Conservation (phyloP, 768 basidiomycete genomes). For the Termitomyces sp. region DNA sequence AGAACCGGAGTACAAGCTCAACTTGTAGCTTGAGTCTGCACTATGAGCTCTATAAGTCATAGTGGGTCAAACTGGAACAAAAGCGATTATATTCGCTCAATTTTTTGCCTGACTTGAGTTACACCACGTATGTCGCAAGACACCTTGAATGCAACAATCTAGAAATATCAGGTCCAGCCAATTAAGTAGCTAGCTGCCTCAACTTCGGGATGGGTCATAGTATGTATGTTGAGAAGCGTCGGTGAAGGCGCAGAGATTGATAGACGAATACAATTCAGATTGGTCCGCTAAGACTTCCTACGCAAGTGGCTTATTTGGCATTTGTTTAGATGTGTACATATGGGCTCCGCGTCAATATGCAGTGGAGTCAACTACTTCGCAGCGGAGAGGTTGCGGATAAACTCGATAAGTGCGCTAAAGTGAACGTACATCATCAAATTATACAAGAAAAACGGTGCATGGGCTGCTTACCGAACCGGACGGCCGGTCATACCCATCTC, state of each 20-base stretch:
- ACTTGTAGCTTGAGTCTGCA: too few relatives aligned
- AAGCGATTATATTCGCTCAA: too few relatives aligned
- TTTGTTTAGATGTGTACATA: background rate
- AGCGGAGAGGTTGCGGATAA: constrained; percentile 28
- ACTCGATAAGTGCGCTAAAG: constrained; percentile 35
- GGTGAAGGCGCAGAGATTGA: background rate
- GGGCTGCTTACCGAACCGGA: constrained; percentile 59
- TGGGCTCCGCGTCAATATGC: too few relatives aligned
- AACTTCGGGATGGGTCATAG: too few relatives aligned
- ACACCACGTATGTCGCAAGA: too few relatives aligned
- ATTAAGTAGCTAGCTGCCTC: too few relatives aligned
- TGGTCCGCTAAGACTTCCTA: background rate
- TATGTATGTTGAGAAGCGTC: background rate
- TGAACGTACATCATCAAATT: background rate
- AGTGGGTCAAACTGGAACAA: too few relatives aligned
- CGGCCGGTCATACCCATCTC: constrained; percentile 78
- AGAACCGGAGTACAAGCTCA: too few relatives aligned
- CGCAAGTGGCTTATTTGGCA: background rate
- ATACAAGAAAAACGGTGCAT: background rate
- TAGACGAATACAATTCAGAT: background rate
- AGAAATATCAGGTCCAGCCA: too few relatives aligned
- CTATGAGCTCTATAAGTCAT: too few relatives aligned
- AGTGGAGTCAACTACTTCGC: constrained; percentile 10
- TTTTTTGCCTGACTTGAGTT: too few relatives aligned
- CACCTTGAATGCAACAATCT: too few relatives aligned